Conservation (phyloP, 371 early-diverging fungal genomes). For the Dentiscutata heterogama region DNA sequence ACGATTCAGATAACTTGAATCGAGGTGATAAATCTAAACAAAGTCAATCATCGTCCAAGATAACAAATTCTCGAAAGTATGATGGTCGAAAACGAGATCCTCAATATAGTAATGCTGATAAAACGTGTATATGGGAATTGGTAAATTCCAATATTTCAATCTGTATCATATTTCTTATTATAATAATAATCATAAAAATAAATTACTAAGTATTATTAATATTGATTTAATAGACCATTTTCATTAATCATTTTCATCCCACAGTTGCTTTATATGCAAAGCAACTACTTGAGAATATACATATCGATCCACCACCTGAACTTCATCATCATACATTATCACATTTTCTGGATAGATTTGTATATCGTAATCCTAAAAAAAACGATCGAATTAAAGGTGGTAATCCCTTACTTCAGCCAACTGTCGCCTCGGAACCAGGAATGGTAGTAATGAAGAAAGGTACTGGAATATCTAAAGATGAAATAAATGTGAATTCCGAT, state of each 20-base stretch:
- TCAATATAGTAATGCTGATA: slow-evolving; percentile 81
- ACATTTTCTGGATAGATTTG: slow-evolving; percentile 96
- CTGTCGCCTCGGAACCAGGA: slow-evolving; percentile 48
- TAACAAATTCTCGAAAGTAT: slow-evolving; percentile 62
- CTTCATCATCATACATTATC: slow-evolving; percentile 90
- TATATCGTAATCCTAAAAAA: slow-evolving; percentile 94
- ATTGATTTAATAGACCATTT: slow-evolving; percentile 60
- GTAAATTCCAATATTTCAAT: slow-evolving; percentile 52
- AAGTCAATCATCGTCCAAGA: slow-evolving; percentile 36
- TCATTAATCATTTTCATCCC: slow-evolving; percentile 91
- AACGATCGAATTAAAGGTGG: slow-evolving; percentile 46
- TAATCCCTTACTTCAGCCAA: slow-evolving; percentile 72
- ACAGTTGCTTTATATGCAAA: slow-evolving; percentile 85
- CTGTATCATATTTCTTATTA: neutral
- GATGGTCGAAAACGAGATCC: slow-evolving; percentile 93
- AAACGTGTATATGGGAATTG: slow-evolving; percentile 92
- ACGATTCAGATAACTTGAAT: slow-evolving; percentile 47
- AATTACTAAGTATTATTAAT: neutral
- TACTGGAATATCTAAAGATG: slow-evolving; percentile 50
- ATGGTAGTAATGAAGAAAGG: slow-evolving; percentile 55
- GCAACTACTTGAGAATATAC: slow-evolving; percentile 74
- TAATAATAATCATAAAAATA: neutral
- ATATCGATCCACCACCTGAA: slow-evolving; percentile 81
- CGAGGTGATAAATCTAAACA: slow-evolving; percentile 11
- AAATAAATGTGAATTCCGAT: slow-evolving; percentile 67